A percentile compares a stretch with the other conserved stretches of the same genome.
phyloP scores from a whole-genome alignment of 345 rosid species.

The Arabidopsis arenosa region DNA sequence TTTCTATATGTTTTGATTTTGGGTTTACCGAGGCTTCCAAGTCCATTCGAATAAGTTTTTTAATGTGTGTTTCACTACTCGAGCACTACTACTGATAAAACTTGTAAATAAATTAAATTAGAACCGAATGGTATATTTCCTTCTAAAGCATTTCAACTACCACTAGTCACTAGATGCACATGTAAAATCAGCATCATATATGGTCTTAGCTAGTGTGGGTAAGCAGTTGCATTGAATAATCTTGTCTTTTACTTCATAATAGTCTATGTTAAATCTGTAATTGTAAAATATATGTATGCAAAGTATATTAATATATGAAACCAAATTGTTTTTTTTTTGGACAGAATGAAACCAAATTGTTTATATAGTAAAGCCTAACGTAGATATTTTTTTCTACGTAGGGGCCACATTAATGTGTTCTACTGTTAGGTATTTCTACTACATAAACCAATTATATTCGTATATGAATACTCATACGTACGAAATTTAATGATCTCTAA shows the following conservation, averaged over 20 bases:
- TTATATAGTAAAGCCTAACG: too few species aligned
- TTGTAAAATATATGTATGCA: too few species aligned
- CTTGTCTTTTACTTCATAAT: constrained; percentile 19
- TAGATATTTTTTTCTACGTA: too few species aligned
- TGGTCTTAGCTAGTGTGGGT: constrained; percentile 15
- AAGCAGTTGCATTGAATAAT: constrained; percentile 6
- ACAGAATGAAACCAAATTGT: too few species aligned
- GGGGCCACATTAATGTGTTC: too few species aligned
- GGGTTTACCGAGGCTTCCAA: constrained; percentile 27
- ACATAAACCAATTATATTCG: too few species aligned
- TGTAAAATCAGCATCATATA: constrained; percentile 19
- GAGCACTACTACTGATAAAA: constrained; percentile 24
- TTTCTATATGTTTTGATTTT: background rate
- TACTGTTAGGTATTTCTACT: too few species aligned
- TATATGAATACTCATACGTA: too few species aligned
- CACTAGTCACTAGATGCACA: background rate
- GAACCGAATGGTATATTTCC: constrained; percentile 1
- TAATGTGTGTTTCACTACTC: constrained; percentile 18
- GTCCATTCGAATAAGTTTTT: constrained; percentile 7
- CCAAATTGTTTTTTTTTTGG: too few species aligned
- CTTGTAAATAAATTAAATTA: background rate
- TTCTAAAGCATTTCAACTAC: background rate
- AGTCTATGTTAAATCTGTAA: background rate
- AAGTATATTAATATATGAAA: too few species aligned
- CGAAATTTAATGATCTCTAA: too few species aligned